phyloP scores from a whole-genome alignment of 2,329 filamentous ascomycete genomes.

The Cladosporium sp. region DNA sequence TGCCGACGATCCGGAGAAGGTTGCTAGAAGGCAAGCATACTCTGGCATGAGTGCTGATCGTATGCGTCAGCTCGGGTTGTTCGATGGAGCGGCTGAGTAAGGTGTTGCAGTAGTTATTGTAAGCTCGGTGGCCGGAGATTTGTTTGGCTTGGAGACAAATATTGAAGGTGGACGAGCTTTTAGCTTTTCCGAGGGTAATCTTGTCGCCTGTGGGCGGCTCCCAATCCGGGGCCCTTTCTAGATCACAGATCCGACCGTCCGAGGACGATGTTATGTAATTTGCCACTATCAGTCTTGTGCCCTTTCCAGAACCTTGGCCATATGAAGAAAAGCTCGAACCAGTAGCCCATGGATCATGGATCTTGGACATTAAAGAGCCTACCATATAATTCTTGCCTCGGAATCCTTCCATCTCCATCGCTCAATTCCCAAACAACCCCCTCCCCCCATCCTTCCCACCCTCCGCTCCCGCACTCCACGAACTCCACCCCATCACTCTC shows the following conservation, averaged over 20 bases:
- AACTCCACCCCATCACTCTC: conserved; percentile 58
- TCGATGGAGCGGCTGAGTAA: conserved; percentile 29
- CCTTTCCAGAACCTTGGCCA: not conserved
- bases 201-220: not conserved
- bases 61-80: conserved; percentile 35
- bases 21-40: conserved; percentile 28
- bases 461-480: conserved; percentile 64
- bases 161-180: not conserved
- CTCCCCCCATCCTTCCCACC: conserved; percentile 46
- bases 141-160: not conserved
- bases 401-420: not conserved
- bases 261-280: not conserved
- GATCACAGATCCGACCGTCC: not conserved
- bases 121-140: not conserved
- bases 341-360: not conserved
- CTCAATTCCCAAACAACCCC: conserved; percentile 52
- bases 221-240: not conserved
- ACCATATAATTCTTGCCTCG: not conserved
- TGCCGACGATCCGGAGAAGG: conserved; percentile 33
- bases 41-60: conserved; percentile 39
- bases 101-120: not conserved
- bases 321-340: not conserved
- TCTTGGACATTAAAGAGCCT: not conserved
- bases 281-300: not conserved
- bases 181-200: not conserved